A percentile compares a stretch with the other conserved stretches of the same genome.
phyloP scores from a whole-genome alignment of 2,329 filamentous ascomycete species.

The Trichoderma sp. region DNA sequence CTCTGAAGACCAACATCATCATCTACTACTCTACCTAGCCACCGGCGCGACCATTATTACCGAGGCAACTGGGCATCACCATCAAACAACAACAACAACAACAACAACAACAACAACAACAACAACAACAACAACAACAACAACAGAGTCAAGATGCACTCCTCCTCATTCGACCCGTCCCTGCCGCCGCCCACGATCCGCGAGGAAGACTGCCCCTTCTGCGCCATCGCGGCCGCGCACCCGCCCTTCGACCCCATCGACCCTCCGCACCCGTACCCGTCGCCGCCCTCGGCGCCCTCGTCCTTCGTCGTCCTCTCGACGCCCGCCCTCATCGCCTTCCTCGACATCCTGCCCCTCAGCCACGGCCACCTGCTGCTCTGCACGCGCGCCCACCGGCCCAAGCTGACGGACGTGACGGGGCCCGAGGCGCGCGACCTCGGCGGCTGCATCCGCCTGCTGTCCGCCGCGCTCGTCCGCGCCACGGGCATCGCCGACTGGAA shows the following conservation, averaged over 20 bases:
- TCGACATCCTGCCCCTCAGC: conserved; percentile 90
- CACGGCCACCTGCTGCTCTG: conserved; percentile 81
- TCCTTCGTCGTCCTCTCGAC: conserved; percentile 76
- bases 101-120: background rate
- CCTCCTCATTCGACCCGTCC: conserved; percentile 44
- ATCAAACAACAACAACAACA: background rate
- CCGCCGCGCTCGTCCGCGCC: conserved; percentile 67
- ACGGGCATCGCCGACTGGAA: conserved; percentile 87
- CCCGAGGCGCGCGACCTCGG: conserved; percentile 69
- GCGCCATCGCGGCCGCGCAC: conserved; percentile 58
- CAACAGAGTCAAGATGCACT: background rate
- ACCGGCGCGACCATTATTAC: too few species aligned
- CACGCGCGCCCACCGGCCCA: conserved; percentile 74
- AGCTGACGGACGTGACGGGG: conserved; percentile 70
- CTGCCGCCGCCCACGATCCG: conserved; percentile 35
- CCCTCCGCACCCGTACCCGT: conserved; percentile 45
- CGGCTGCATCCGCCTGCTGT: conserved; percentile 69
- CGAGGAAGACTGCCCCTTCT: conserved; percentile 60
- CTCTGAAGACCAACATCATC: background rate
- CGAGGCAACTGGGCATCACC: background rate
- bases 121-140: background rate
- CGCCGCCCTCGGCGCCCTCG: conserved; percentile 45
- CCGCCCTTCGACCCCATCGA: conserved; percentile 48
- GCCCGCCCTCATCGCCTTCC: conserved; percentile 76
- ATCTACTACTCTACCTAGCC: too few species aligned